Evolutionary conservation across 2,329 filamentous ascomycete species (phyloP), one percentile per base, ranked within the genome.

Genomic region (Didymella pinodella): DNA sequence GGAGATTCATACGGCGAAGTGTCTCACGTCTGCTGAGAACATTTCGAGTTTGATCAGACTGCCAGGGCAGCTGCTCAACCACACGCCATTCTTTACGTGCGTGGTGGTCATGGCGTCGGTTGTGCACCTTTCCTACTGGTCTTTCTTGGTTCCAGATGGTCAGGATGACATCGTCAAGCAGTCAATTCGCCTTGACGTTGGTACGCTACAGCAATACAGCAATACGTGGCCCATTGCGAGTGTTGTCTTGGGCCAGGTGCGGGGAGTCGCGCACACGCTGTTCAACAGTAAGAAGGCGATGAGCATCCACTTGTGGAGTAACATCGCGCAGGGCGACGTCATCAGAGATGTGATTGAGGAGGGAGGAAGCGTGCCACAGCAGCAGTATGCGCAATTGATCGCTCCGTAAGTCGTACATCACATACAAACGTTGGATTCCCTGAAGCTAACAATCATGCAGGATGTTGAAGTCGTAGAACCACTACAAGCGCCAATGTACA

Each of bases 221-320:
- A 79, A 81, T 16, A 88, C 91, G 3, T 95, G 91, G 91, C 85
- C 85, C 34, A 88, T 92, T 32, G 90, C 91, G 1, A 83, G 82
- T 44, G 85, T 84, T 12, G 90, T 91, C 2, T 84, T 90, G 60
- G 84, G 83, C 4, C 91, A 95, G 75, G 89, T 96, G 16, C 88
- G 88, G 65, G 86, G 86, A 8, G 90, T 95, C 18, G 91, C 92
- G n/a, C 86, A 90, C 69, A 90, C 93, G 66, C 88, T 94, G 36
- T 82, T 84, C 53, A 70, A 72, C 54, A 75, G 72, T 54, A 78
- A 77, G 65, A 79, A 75, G 66, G 75, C 76, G 2, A 75, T 79
- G 71, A 72, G 65, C 14, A 76, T 77, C n/a, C 75, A 77, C 64
- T 54, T 76, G 16, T 77, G 75, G 75, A 75, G 70, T 41, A 75